Base-by-base conservation (phyloP, 179 eudicot species). In the Patellifolia procumbens region DNA sequence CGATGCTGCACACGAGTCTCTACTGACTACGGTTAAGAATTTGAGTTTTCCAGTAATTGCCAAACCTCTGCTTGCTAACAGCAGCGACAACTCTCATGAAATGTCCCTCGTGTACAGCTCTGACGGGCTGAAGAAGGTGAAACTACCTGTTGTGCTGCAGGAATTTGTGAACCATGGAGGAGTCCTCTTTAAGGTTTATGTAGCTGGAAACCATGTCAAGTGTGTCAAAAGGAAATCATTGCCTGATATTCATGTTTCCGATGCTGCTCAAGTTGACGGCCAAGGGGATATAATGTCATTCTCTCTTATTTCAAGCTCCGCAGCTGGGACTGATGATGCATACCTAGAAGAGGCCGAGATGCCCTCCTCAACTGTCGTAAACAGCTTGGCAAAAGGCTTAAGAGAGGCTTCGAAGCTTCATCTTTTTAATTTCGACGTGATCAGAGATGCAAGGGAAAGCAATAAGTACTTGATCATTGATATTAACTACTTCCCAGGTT, bases 151-250 rank as follows among this genome's bases (percentile, higher is more conserved):
- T 24, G 81, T 88, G 12, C 64, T 92, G 68, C 94, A 92, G 77
- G 88, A 92, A 73, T 92, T 92, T 67, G 89, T 90, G 46, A 88
- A 88, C 82, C 97, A 91, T 68, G 94, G 91, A 9, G 94, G 94
- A 0, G 85, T 88, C 37, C 76, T 90, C 67, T 92, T 90, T 76
- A 92, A 92, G 82, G 92, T 92, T 11, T 92, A 92, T 68, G 94
- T 92, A 6, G 92, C 87, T 5, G 97, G 94, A 1, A 75, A 84
- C n/a, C 79, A 88, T 66, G 88, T 89, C 28, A 74, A 80, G 59
- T 92, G 94, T 31, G 91, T 87, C 78, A 87, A 84, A 72, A 77
- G 94, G 74, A 79, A 49, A 67, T 92, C 94, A 0, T 75, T 92
- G 83, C 96, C 92, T 12, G 92, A 92, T n/a, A 16, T 68, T 46